A percentile compares a stretch with the other conserved stretches of the same genome.
Evolutionary conservation across 1,139 yeast genomes (phyloP).

Genomic region (Yamadazyma dushanensis): DNA sequence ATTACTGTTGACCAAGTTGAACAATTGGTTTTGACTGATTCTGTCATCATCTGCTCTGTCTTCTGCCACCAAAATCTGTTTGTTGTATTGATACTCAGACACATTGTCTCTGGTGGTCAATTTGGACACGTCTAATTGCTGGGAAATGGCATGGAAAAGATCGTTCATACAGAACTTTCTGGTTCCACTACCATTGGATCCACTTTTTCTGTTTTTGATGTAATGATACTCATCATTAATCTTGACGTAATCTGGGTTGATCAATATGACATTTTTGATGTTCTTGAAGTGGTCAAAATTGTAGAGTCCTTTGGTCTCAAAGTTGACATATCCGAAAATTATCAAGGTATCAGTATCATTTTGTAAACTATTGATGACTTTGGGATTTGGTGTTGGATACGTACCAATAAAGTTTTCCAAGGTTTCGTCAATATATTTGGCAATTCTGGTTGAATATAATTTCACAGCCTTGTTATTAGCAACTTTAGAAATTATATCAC

Average conservation of each 20-base stretch:
- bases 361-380: constrained; percentile 29
- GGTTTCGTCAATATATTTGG: constrained; percentile 63
- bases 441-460: constrained; percentile 41
- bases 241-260: constrained; percentile 37
- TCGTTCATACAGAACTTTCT: constrained; percentile 24
- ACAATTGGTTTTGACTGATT: constrained; percentile 29
- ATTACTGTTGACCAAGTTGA: constrained; percentile 32
- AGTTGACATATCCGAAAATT: constrained; percentile 51
- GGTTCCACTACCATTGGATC: constrained; percentile 13
- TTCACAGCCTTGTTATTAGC: constrained; percentile 27
- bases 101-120: constrained; percentile 17
- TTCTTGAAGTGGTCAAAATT: constrained; percentile 19
- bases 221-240: constrained; percentile 25
- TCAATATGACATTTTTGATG: constrained; percentile 25
- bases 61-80: constrained; percentile 7
- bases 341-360: constrained; percentile 47
- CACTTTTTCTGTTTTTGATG: constrained; percentile 20
- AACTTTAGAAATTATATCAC: constrained; percentile 42
- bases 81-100: constrained; percentile 9
- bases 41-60: constrained; percentile 15
- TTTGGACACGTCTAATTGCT: constrained; percentile 14
- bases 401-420: constrained; percentile 60
- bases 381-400: constrained; percentile 34
- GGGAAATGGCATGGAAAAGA: constrained; percentile 17
- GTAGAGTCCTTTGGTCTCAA: constrained; percentile 54